Conservation (phyloP, 2,329 filamentous ascomycete species). For the Alternaria infectoria region DNA sequence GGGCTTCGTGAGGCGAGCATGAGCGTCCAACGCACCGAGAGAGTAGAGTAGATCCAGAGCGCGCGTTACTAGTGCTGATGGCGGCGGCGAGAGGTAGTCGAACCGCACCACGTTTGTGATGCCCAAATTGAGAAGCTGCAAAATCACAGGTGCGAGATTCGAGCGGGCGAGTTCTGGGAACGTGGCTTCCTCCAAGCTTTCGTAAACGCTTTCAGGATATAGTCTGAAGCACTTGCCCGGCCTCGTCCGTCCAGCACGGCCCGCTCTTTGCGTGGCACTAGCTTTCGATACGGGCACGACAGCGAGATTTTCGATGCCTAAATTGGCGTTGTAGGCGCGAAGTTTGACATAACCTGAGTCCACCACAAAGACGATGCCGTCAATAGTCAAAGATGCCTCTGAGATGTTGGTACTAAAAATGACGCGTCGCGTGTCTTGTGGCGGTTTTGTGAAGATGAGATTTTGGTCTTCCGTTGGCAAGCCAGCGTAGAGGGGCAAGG, state of each 20-base stretch:
- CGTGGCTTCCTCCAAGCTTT: conserved; percentile 71
- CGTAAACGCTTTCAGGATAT: conserved; percentile 79
- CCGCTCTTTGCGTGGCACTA: conserved; percentile 88
- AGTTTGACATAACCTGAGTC: conserved; percentile 93
- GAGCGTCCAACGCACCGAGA: conserved; percentile 83
- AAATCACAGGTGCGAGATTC: conserved; percentile 83
- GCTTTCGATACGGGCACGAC: conserved; percentile 85
- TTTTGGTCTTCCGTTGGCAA: conserved; percentile 91
- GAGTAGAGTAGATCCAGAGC: conserved; percentile 88
- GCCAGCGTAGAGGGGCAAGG: conserved; percentile 86
- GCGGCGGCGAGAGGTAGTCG: conserved; percentile 84
- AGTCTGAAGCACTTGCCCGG: conserved; percentile 94
- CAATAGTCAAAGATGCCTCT: conserved; percentile 92
- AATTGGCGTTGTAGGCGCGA: conserved; percentile 80
- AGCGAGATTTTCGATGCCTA: conserved; percentile 87
- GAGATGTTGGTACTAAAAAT: conserved; percentile 96
- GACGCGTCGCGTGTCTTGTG: conserved; percentile 84
- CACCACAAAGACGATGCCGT: conserved; percentile 88
- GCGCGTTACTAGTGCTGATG: conserved; percentile 81
- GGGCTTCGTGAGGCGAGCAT: conserved; percentile 87
- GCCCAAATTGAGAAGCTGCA: conserved; percentile 92
- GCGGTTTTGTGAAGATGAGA: conserved; percentile 87
- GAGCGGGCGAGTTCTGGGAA: conserved; percentile 91
- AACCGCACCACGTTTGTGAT: conserved; percentile 95
- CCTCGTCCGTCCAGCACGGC: conserved; percentile 85